Evolutionary conservation across 495 filamentous ascomycete species (phyloP).

Genomic region (Hapsidospora chrysogenum): DNA sequence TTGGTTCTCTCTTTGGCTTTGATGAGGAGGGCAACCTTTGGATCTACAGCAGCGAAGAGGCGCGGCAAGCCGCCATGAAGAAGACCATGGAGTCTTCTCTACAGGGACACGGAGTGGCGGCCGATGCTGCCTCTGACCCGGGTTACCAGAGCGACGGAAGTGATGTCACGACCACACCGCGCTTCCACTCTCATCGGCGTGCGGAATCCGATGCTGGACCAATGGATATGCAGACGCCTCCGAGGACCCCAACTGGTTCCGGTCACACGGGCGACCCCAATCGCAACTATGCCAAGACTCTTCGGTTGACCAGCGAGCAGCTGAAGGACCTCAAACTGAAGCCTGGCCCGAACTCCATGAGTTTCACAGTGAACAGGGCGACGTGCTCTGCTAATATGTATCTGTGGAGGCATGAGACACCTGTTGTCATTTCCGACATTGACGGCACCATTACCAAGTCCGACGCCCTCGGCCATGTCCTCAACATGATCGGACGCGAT

Average conservation of each 20-base stretch:
- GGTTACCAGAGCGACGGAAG: constrained; percentile 76
- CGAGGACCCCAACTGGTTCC: constrained; percentile 51
- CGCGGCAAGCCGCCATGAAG: constrained; percentile 58
- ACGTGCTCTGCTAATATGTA: constrained; percentile 88
- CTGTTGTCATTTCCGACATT: constrained; percentile 95
- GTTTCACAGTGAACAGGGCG: constrained; percentile 89
- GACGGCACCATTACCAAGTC: constrained; percentile 99
- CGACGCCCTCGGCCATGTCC: constrained; percentile 89
- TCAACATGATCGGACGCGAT: constrained; percentile 95
- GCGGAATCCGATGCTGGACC: constrained; percentile 56
- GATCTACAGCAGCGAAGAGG: constrained; percentile 97
- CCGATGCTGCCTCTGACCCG: constrained; percentile 75
- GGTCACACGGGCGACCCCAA: constrained; percentile 44
- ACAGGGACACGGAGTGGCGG: constrained; percentile 19
- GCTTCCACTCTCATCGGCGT: constrained; percentile 21
- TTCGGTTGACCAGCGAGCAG: constrained; percentile 92
- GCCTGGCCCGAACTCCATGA: constrained; percentile 74
- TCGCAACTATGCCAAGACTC: constrained; percentile 87
- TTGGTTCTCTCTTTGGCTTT: constrained; percentile 84
- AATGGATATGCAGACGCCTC: constrained; percentile 52
- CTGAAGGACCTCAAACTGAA: constrained; percentile 75
- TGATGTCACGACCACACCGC: constrained; percentile 21
- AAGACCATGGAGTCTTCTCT: constrained; percentile 25
- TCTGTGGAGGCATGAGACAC: constrained; percentile 73
- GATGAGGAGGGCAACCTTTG: constrained; percentile 93